These are phyloP conservation scores for Balansia obtecta DNA, from an alignment of 2,329 filamentous ascomycete species.

Conservation along the genomic window DNA sequence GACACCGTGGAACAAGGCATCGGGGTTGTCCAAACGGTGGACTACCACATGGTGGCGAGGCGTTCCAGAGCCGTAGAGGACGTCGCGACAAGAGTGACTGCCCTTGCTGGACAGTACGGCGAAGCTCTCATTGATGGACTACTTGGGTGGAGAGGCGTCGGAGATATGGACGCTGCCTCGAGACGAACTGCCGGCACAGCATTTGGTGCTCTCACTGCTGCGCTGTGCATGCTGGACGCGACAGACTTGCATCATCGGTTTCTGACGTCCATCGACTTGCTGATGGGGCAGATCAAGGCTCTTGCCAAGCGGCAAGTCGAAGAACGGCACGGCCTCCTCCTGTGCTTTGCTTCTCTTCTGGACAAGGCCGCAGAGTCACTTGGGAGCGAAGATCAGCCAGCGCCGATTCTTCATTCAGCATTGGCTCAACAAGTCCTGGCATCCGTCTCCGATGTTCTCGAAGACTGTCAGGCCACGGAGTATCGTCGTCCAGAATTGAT, in stretches of 20 bases:
- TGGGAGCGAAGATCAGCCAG: not conserved
- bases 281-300: constrained; percentile 31
- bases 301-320: constrained; percentile 48
- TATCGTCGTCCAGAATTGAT: constrained; percentile 52
- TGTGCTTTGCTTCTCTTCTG: constrained; percentile 47
- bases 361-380: constrained; percentile 29
- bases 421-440: constrained; percentile 18
- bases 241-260: constrained; percentile 15
- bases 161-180: constrained; percentile 62
- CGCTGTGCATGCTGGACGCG: constrained; percentile 19
- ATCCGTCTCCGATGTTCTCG: constrained; percentile 23
- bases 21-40: constrained; percentile 72
- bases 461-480: constrained; percentile 26
- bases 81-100: constrained; percentile 57
- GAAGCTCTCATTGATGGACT: constrained; percentile 57
- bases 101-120: constrained; percentile 58
- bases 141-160: constrained; percentile 79
- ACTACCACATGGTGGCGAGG: constrained; percentile 89
- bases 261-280: constrained; percentile 22
- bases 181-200: constrained; percentile 59
- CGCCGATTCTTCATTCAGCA: constrained; percentile 7
- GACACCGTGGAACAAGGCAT: constrained; percentile 76
- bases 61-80: constrained; percentile 69
- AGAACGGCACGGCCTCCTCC: constrained; percentile 54
- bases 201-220: constrained; percentile 46